Evolutionary conservation across 176 grass and related monocot genomes (phyloP), one percentile per base, ranked within the genome.

Genomic region (Typha latifolia): DNA sequence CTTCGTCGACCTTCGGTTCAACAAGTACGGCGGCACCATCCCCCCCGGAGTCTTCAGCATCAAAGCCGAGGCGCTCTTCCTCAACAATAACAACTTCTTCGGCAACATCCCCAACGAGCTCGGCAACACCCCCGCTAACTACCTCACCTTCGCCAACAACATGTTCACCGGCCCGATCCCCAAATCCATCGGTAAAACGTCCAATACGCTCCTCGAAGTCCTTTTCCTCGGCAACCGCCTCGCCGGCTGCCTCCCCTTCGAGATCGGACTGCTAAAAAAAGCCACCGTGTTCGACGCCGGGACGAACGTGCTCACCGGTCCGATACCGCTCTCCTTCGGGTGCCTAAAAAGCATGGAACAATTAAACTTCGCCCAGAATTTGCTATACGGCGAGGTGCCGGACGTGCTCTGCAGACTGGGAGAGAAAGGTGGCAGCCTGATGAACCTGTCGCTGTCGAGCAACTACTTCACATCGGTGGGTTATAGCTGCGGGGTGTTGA

Each of bases 401-500:
- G 85, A 97, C 70, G 72, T 34, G 74, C 80, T 97, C 0, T 97
- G 93, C 83, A 51, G 43, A 12, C 78, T 97, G 23, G 83, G 70
- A 12, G 76, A 64, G 68, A 47, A 51, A 9, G 78, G 78, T 0
- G 52, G 52, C 5, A 12, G 51, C 22, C 88, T 97, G 59, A 12
- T 14, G 64, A 96, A 96, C 77, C 82, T 96, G 51, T 84, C 87
- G 16, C 82, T 96, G 64, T 91, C 87, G 5, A 75, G 26, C 66
- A 96, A 96, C 84, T 96, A 86, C 85, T 89, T 96, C 71, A 88
- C 87, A n/a, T 84, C 82, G 20, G 31, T 96, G 4, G 92, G 82
- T 0, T 43, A 68, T 0, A 84, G 74, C 80, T 96, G 92, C 87
- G 75, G 77, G 74, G 61, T 13, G 6, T 56, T 96, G 12, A 16